Evolutionary conservation across 2,329 filamentous ascomycete species (phyloP).

Genomic region (Aspergillus pseudoglaucus): DNA sequence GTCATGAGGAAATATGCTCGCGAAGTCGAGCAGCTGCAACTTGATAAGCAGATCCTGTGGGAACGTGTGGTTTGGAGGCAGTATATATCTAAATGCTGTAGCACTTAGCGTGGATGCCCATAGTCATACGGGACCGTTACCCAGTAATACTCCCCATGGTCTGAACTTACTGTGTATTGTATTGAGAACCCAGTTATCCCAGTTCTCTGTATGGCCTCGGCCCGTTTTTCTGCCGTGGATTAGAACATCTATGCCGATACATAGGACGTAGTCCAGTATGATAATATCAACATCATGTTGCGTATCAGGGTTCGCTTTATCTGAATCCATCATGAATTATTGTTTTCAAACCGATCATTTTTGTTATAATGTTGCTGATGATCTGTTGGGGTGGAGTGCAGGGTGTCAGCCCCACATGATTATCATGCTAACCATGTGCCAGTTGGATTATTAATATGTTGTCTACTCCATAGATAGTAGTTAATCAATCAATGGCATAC

Average conservation of each 20-base stretch:
- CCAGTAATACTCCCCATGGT: background rate
- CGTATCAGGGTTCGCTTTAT: conserved; percentile 22
- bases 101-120: background rate
- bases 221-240: conserved; percentile 26
- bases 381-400: background rate
- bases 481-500: background rate
- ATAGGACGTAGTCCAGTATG: conserved; percentile 52
- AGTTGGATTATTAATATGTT: background rate
- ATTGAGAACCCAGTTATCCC: conserved; percentile 17
- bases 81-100: conserved; percentile 38
- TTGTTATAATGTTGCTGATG: background rate
- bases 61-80: conserved; percentile 35
- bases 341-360: background rate
- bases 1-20: conserved; percentile 39
- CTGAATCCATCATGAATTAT: conserved; percentile 12
- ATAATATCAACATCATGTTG: conserved; percentile 47
- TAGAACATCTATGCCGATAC: conserved; percentile 39
- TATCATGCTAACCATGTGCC: background rate
- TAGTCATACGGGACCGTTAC: no score
- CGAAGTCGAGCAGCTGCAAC: conserved; percentile 43
- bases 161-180: conserved; percentile 23
- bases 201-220: conserved; percentile 3
- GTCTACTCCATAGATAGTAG: background rate
- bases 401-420: background rate
- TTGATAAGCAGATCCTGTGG: conserved; percentile 42